These are phyloP conservation scores for Hericium coralloides DNA, from an alignment of 768 basidiomycete genomes.

Conservation along the genomic window DNA sequence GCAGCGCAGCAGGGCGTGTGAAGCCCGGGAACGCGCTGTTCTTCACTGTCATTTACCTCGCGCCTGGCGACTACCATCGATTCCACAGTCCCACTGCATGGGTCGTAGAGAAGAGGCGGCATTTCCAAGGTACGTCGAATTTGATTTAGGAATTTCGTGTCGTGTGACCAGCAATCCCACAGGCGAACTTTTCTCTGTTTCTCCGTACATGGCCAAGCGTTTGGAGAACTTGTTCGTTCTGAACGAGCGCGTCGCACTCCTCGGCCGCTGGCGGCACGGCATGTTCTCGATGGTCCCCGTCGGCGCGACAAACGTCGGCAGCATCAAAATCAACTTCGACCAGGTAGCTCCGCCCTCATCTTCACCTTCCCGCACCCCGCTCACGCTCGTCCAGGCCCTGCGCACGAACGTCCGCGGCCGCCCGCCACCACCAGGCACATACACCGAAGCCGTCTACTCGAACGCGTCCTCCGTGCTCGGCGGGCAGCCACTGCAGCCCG, in stretches of 20 bases:
- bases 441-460: conserved; percentile 86
- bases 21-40: conserved; percentile 78
- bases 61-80: conserved; percentile 96
- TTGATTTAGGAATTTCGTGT: not conserved
- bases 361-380: not conserved
- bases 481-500: conserved; percentile 80
- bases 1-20: conserved; percentile 37
- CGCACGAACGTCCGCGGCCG: conserved; percentile 81
- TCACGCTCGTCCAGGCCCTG: conserved; percentile 43
- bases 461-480: conserved; percentile 73
- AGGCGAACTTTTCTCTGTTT: conserved; percentile 95
- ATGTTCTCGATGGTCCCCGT: conserved; percentile 98
- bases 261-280: conserved; percentile 91
- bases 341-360: conserved; percentile 33
- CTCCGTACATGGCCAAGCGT: conserved; percentile 90
- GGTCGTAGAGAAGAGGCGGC: conserved; percentile 93
- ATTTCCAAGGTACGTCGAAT: conserved; percentile 72
- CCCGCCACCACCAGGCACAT: conserved; percentile 73
- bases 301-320: conserved; percentile 96
- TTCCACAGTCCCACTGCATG: conserved; percentile 95
- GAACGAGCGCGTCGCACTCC: conserved; percentile 94
- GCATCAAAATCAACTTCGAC: conserved; percentile 95
- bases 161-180: not conserved
- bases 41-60: conserved; percentile 95
- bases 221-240: conserved; percentile 90